Evolutionary conservation across 2,329 filamentous ascomycete genomes (phyloP).

Genomic region (Allantophomopsis cytisporea): DNA sequence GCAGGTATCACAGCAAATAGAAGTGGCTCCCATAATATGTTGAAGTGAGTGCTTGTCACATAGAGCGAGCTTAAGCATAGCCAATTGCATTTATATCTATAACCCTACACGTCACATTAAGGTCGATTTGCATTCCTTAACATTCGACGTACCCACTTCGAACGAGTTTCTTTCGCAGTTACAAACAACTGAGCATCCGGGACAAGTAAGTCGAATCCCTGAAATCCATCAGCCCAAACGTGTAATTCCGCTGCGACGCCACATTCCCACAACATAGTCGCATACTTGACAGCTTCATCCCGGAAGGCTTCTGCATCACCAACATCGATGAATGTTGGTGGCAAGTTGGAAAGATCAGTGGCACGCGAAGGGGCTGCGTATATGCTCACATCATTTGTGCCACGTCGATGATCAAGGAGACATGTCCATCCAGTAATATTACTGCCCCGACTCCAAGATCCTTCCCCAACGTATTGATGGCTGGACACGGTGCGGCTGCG

Average conservation of each 20-base stretch:
- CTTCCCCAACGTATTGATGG: conserved; percentile 17
- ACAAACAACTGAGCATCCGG: neutral
- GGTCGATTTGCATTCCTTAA: too few relatives aligned
- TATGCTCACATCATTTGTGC: conserved; percentile 13
- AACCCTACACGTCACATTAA: too few relatives aligned
- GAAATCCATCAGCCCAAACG: conserved; percentile 20
- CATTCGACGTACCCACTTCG: neutral
- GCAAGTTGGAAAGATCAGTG: conserved; percentile 14
- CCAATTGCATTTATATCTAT: too few relatives aligned
- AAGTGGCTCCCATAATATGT: too few relatives aligned
- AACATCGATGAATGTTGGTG: conserved; percentile 19
- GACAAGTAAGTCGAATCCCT: conserved; percentile 16
- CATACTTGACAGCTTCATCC: conserved; percentile 19
- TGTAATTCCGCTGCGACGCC: conserved; percentile 20
- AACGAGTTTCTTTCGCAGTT: neutral
- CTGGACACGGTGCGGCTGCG: conserved; percentile 16
- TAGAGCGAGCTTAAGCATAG: too few relatives aligned
- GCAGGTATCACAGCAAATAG: too few relatives aligned
- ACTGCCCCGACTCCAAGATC: conserved; percentile 16
- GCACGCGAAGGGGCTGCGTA: conserved; percentile 19
- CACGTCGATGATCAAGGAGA: conserved; percentile 15
- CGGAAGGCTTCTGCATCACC: conserved; percentile 19
- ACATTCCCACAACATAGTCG: conserved; percentile 16
- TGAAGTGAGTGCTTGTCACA: too few relatives aligned
- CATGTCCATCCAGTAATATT: conserved; percentile 19